phyloP scores from a whole-genome alignment of 495 filamentous ascomycete genomes.

The Penicillium nucicola region DNA sequence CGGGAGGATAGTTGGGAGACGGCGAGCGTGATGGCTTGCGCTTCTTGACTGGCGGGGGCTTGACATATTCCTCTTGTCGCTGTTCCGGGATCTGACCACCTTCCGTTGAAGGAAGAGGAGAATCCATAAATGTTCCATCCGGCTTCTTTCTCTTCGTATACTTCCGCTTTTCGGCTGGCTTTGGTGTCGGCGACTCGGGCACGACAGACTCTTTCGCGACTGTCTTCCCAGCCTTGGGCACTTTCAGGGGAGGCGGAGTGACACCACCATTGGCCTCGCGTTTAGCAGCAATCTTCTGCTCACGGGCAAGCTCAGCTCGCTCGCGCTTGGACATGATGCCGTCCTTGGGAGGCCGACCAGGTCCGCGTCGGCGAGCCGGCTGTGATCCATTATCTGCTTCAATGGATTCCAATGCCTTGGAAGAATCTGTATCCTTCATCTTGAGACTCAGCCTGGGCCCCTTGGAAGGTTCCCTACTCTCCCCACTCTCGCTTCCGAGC shows the following conservation, averaged over 20 bases:
- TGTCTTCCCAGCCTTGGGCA: conserved; percentile 60
- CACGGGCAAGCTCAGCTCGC: conserved; percentile 62
- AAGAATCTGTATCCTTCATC: conserved; percentile 33
- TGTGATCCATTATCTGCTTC: conserved; percentile 38
- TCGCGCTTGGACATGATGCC: conserved; percentile 91
- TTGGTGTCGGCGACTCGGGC: conserved; percentile 52
- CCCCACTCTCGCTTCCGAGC: conserved; percentile 26
- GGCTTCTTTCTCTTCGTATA: conserved; percentile 73
- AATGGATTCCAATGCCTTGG: conserved; percentile 29
- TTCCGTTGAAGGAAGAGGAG: conserved; percentile 43
- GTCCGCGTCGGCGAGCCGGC: conserved; percentile 70
- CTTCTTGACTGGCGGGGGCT: conserved; percentile 48
- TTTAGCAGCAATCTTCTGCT: conserved; percentile 51
- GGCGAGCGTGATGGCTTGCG: conserved; percentile 61
- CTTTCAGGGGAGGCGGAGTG: conserved; percentile 43
- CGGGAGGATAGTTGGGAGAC: conserved; percentile 67
- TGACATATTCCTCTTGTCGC: conserved; percentile 40
- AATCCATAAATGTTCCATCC: conserved; percentile 43
- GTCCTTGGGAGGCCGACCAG: conserved; percentile 86
- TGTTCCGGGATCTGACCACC: conserved; percentile 45
- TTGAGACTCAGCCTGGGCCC: conserved; percentile 36
- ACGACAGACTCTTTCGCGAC: conserved; percentile 37
- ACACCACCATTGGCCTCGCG: conserved; percentile 44
- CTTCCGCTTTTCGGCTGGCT: conserved; percentile 66
- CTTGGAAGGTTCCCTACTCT: conserved; percentile 34